Conservation (phyloP, 257 asterid genomes). For the Petrea volubilis region DNA sequence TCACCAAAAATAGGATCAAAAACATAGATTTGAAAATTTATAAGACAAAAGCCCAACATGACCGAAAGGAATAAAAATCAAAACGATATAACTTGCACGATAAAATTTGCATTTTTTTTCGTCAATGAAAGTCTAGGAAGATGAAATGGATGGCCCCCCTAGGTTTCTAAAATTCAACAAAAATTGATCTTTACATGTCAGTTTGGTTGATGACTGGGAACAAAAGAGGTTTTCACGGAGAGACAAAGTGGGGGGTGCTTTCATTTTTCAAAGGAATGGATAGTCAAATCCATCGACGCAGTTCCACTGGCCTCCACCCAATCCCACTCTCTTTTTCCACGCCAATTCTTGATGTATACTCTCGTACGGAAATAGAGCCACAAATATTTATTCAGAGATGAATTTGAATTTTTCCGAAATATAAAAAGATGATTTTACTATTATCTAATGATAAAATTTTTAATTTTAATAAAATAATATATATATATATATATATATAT, state of each 20-base stretch:
- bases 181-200: background rate
- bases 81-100: too few relatives aligned
- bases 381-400: too few relatives aligned
- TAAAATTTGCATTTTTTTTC: too few relatives aligned
- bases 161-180: constrained; percentile 8
- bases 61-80: too few relatives aligned
- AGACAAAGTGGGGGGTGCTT: constrained; percentile 29
- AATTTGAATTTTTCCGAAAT: too few relatives aligned
- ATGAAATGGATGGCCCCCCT: constrained; percentile 19
- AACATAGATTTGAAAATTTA: too few relatives aligned
- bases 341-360: background rate
- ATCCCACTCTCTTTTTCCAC: background rate
- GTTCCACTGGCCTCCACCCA: constrained; percentile 25
- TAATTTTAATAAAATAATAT: too few relatives aligned
- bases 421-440: too few relatives aligned
- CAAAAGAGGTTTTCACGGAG: background rate
- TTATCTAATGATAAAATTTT: too few relatives aligned
- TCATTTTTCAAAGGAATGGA: constrained; percentile 16
- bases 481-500: too few relatives aligned
- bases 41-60: too few relatives aligned
- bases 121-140: background rate
- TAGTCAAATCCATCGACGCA: constrained; percentile 28
- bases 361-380: background rate
- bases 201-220: constrained; percentile 2
- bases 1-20: too few relatives aligned